Percentiles rank a stretch among this genome's conserved stretches.
These are phyloP conservation scores for Kwoniella dejecticola DNA, from an alignment of 768 basidiomycete species.

Conservation along the genomic window DNA sequence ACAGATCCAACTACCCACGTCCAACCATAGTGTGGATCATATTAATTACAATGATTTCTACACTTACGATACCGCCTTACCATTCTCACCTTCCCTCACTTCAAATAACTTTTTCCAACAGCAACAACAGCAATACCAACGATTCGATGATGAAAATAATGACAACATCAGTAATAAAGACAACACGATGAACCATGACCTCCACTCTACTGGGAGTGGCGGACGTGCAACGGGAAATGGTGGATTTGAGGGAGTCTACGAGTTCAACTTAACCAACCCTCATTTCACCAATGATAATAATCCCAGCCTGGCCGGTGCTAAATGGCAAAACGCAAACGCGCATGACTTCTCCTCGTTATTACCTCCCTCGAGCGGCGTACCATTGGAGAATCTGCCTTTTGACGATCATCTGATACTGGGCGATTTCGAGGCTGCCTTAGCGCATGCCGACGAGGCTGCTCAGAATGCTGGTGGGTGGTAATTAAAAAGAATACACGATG, in stretches of 20 bases:
- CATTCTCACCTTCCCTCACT: slow-evolving; percentile 36
- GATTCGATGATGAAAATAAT: background rate
- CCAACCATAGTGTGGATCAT: background rate
- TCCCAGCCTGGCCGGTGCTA: too few species aligned
- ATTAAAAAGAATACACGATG: background rate
- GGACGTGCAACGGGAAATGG: background rate
- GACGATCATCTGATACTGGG: slow-evolving; percentile 28
- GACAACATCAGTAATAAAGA: background rate
- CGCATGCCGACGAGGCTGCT: slow-evolving; percentile 31
- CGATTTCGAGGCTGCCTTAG: slow-evolving; percentile 38
- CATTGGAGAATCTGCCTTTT: slow-evolving; percentile 32
- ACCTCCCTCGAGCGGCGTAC: slow-evolving; percentile 29
- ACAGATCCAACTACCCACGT: background rate
- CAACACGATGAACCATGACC: too few species aligned
- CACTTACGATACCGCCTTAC: slow-evolving; percentile 39
- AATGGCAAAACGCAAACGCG: background rate
- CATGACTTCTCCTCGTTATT: slow-evolving; percentile 3
- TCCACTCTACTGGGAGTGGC: too few species aligned
- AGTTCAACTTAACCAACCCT: background rate
- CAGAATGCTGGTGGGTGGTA: background rate
- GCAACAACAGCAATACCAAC: background rate
- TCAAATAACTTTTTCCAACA: slow-evolving; percentile 4
- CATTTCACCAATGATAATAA: background rate
- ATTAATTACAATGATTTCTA: slow-evolving; percentile 24
- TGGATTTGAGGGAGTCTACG: background rate